These are phyloP conservation scores for Plasmodium cynomolgi DNA, from an alignment of 169 alveolate genomes.

Conservation along the genomic window DNA sequence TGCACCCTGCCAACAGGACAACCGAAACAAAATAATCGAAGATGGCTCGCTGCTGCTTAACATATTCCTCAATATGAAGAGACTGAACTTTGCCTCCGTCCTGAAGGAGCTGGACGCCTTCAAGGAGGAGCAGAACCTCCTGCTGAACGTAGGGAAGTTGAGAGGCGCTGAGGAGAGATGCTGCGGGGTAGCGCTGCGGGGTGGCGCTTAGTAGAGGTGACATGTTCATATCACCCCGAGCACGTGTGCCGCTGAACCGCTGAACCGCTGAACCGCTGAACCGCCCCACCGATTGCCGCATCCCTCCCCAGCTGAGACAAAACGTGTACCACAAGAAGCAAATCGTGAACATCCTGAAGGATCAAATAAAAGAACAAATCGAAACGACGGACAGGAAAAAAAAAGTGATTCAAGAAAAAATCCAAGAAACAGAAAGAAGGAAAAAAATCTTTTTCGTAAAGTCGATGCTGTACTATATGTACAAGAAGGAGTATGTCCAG, in stretches of 20 bases:
- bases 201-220: background rate
- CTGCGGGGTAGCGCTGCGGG: too few species aligned
- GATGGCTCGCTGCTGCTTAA: conserved; percentile 50
- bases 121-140: conserved; percentile 46
- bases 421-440: conserved; percentile 32
- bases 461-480: conserved; percentile 62
- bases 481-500: conserved; percentile 61
- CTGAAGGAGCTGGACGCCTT: conserved; percentile 27
- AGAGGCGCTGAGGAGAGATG: background rate
- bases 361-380: conserved; percentile 61
- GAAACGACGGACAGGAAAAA: conserved; percentile 40
- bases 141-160: conserved; percentile 10
- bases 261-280: too few species aligned
- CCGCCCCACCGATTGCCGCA: too few species aligned
- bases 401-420: conserved; percentile 17
- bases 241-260: too few species aligned
- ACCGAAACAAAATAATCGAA: conserved; percentile 51
- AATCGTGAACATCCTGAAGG: conserved; percentile 47
- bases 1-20: conserved; percentile 17
- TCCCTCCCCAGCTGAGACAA: conserved; percentile 24
- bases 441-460: conserved; percentile 69
- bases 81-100: conserved; percentile 26
- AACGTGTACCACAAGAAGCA: conserved; percentile 71
- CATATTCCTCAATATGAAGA: conserved; percentile 36
- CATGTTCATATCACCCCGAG: background rate